Conservation (phyloP, 352 stramenopile species). For the Phytopythium kandeliae region DNA sequence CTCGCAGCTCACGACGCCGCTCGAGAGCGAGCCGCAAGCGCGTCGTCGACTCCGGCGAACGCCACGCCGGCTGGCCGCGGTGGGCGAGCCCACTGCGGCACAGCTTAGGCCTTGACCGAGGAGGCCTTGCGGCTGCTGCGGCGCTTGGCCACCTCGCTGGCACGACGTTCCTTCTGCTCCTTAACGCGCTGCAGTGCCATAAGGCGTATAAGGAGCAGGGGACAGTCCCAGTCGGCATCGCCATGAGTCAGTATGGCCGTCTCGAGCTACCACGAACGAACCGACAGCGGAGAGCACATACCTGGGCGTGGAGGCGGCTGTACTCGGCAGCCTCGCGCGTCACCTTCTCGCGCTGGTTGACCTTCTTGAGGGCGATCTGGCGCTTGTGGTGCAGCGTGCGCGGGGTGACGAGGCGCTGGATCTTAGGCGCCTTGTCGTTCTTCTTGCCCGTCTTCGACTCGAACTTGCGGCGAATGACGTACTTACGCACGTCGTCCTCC, state of each 20-base stretch:
- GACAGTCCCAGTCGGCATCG: constrained; percentile 28
- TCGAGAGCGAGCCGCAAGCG: too few species aligned
- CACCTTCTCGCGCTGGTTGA: constrained; percentile 86
- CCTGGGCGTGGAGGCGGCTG: constrained; percentile 95
- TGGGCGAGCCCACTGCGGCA: constrained; percentile 14
- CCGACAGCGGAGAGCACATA: constrained; percentile 24
- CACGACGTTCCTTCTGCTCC: constrained; percentile 97
- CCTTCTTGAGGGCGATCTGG: constrained; percentile 83
- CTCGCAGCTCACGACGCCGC: background rate
- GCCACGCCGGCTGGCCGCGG: constrained; percentile 3
- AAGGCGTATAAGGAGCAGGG: constrained; percentile 91
- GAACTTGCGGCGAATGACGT: constrained; percentile 98
- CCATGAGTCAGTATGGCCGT: constrained; percentile 29
- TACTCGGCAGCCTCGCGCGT: constrained; percentile 95
- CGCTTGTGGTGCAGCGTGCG: constrained; percentile 95
- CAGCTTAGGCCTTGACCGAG: constrained; percentile 88
- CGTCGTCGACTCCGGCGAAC: constrained; percentile 4
- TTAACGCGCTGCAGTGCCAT: constrained; percentile 96
- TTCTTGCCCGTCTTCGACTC: constrained; percentile 99
- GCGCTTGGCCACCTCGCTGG: constrained; percentile 97
- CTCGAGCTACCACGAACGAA: too few species aligned
- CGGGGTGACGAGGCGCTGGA: constrained; percentile 99
- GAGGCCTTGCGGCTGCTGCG: constrained; percentile 95
- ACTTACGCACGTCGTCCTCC: constrained; percentile 99
- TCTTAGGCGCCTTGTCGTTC: constrained; percentile 98